phyloP scores from a whole-genome alignment of 306 rosid genomes.

The cucumber (Cucumis sativus) region DNA sequence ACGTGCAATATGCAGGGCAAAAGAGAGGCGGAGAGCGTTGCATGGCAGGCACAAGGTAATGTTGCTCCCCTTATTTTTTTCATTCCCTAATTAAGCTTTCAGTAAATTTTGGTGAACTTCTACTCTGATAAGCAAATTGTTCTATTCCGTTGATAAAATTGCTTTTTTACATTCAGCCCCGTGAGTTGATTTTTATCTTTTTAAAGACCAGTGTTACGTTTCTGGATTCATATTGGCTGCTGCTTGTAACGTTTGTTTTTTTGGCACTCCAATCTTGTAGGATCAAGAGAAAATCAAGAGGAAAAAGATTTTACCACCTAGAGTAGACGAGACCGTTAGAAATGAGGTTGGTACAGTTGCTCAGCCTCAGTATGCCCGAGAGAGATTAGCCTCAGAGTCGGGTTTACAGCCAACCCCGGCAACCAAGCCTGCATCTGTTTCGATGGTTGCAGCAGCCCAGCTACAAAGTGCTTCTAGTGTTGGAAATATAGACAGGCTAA shows the following conservation, averaged over 20 bases:
- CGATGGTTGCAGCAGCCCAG: constrained; percentile 24
- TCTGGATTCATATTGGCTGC: not conserved
- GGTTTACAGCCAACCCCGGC: constrained; percentile 31
- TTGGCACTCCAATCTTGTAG: constrained; percentile 20
- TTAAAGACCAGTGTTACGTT: not conserved
- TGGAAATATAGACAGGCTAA: constrained; percentile 24
- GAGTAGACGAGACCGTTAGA: constrained; percentile 45
- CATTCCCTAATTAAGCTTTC: not conserved
- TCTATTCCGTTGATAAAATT: not conserved
- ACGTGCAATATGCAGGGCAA: constrained; percentile 83
- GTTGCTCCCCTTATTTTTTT: not conserved
- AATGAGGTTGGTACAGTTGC: constrained; percentile 31
- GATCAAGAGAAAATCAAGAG: constrained; percentile 71
- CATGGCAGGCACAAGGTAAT: constrained; percentile 55
- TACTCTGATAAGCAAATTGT: not conserved
- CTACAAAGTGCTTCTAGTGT: constrained; percentile 44
- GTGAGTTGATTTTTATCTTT: not conserved
- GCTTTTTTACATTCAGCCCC: not conserved
- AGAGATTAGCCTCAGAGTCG: constrained; percentile 45
- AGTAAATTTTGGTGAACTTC: not conserved
- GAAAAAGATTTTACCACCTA: constrained; percentile 53
- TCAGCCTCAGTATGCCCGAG: constrained; percentile 45
- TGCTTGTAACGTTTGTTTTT: not conserved
- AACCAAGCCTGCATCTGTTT: constrained; percentile 32
- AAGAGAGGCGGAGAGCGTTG: constrained; percentile 69